Conservation (phyloP, 73 alveolate genomes). For the Paramecium sexaurelia region DNA sequence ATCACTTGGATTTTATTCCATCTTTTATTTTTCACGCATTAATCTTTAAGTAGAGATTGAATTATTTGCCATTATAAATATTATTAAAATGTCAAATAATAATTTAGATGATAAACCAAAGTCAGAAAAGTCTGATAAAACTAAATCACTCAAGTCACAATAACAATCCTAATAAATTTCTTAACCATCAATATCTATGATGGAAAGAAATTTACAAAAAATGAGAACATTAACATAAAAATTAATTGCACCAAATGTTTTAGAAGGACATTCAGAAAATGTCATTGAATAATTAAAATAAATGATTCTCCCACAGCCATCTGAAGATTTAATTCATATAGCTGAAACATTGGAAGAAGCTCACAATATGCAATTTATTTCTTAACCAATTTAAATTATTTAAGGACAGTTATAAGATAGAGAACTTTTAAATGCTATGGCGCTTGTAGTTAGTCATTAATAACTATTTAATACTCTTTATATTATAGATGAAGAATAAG, state of each 20-base stretch:
- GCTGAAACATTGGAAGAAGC: slow-evolving; percentile 16
- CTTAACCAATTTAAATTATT: not conserved
- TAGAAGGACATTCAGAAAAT: slow-evolving; percentile 14
- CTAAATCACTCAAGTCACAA: not conserved
- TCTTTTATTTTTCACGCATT: slow-evolving; percentile 8
- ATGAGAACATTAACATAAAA: slow-evolving; percentile 40
- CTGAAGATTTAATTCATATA: not conserved
- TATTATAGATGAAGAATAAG: slow-evolving; percentile 22
- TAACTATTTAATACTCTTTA: not conserved
- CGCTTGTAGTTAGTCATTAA: not conserved
- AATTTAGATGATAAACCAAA: not conserved
- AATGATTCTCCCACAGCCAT: not conserved
- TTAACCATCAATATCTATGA: not conserved
- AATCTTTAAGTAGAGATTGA: not conserved
- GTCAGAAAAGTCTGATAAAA: not conserved
- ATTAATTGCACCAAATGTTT: slow-evolving; percentile 24
- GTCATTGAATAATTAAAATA: not conserved
- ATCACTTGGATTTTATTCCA: slow-evolving; percentile 3
- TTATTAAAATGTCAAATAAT: not conserved
- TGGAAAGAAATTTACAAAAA: not conserved
- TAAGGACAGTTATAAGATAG: slow-evolving; percentile 44
- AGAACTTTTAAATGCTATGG: slow-evolving; percentile 31
- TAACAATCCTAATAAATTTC: not conserved
- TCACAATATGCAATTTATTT: not conserved
- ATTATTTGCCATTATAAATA: not conserved